These are phyloP conservation scores for Colletotrichum aenigma DNA, from an alignment of 2,329 filamentous ascomycete species.

Conservation along the genomic window DNA sequence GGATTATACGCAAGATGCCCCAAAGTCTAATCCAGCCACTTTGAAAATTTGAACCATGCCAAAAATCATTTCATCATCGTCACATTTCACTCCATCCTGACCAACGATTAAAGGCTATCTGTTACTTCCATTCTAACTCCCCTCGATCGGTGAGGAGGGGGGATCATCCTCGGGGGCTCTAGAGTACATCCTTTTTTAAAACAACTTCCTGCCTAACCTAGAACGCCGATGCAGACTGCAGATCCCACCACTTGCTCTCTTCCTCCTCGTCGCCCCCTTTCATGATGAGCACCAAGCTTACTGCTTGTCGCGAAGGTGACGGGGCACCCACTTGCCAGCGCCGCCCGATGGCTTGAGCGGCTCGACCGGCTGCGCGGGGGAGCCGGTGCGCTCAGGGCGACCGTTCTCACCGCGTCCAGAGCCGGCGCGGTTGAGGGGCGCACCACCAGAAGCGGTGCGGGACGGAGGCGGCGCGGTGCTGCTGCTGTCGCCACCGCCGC, in stretches of 20 bases:
- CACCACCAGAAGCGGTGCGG: constrained; percentile 40
- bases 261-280: constrained; percentile 26
- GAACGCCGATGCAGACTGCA: constrained; percentile 41
- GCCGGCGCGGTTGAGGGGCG: constrained; percentile 46
- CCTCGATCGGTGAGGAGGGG: constrained; percentile 30
- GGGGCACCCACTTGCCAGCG: constrained; percentile 65
- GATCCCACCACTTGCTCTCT: constrained; percentile 8
- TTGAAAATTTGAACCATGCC: background rate
- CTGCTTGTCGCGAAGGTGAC: constrained; percentile 43
- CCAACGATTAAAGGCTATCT: constrained; percentile 19
- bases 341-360: constrained; percentile 56
- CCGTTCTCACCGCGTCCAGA: constrained; percentile 47
- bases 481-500: constrained; percentile 30
- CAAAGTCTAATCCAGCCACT: background rate
- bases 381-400: constrained; percentile 33
- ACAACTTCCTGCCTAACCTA: constrained; percentile 34
- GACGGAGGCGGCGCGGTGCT: constrained; percentile 45
- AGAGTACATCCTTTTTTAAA: constrained; percentile 39
- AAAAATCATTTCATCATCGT: constrained; percentile 11
- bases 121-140: constrained; percentile 27
- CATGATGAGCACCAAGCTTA: constrained; percentile 34
- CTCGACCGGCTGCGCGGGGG: constrained; percentile 49
- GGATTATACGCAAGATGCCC: background rate
- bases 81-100: constrained; percentile 15
- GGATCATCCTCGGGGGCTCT: constrained; percentile 34